Evolutionary conservation across 2,329 filamentous ascomycete genomes (phyloP).

Genomic region (Aspergillus phoenicis): DNA sequence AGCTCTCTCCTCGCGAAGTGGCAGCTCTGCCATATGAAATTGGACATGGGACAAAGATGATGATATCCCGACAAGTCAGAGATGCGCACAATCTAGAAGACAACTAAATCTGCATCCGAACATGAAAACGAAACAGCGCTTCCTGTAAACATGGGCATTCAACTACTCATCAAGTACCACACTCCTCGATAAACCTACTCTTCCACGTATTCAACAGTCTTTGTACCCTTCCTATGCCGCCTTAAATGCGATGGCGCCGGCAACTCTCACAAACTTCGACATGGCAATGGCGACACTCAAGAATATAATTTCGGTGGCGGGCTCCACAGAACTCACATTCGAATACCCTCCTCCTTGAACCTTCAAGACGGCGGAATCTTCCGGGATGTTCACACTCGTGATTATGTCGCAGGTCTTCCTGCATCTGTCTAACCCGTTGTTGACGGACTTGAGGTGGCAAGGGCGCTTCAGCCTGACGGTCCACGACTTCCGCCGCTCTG

Average conservation of each 20-base stretch:
- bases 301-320: slow-evolving; percentile 3
- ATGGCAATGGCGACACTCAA: slow-evolving; percentile 5
- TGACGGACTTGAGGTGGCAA: background rate
- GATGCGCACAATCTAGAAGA: too few relatives aligned
- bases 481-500: background rate
- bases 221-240: too few relatives aligned
- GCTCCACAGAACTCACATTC: background rate
- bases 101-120: too few relatives aligned
- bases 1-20: too few relatives aligned
- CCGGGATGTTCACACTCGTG: slow-evolving; percentile 1
- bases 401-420: background rate
- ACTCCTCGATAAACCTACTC: background rate
- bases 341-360: background rate
- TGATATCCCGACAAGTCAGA: too few relatives aligned
- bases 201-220: background rate
- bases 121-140: too few relatives aligned
- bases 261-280: background rate
- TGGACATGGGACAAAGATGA: too few relatives aligned
- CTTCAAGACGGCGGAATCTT: background rate
- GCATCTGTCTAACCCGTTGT: background rate
- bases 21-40: too few relatives aligned
- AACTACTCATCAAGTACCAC: too few relatives aligned
- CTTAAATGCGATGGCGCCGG: background rate
- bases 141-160: too few relatives aligned
- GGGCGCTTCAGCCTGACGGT: background rate